These are phyloP conservation scores for Leucoagaricus sp. DNA, from an alignment of 1,284 basidiomycete genomes.

Conservation along the genomic window DNA sequence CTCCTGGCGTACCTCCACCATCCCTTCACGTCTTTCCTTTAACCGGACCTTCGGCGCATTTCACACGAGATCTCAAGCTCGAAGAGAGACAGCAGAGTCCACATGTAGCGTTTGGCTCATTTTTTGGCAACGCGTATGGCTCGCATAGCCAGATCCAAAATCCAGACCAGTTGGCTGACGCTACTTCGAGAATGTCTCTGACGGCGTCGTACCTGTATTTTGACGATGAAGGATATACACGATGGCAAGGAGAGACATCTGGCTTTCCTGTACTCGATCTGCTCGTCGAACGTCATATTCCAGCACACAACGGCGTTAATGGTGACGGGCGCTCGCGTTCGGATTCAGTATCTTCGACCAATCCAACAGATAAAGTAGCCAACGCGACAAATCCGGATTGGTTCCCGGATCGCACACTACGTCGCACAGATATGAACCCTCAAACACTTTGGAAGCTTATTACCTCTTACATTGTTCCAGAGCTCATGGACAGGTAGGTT, in stretches of 20 bases:
- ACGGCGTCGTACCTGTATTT: constrained; percentile 79
- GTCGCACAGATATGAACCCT: constrained; percentile 77
- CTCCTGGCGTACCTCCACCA: constrained; percentile 73
- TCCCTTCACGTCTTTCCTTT: constrained; percentile 74
- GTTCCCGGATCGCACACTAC: constrained; percentile 78
- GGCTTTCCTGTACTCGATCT: constrained; percentile 85
- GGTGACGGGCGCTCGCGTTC: constrained; percentile 11
- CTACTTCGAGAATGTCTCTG: constrained; percentile 59
- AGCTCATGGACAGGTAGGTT: constrained; percentile 82
- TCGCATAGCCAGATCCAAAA: constrained; percentile 23
- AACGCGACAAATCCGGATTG: constrained; percentile 48
- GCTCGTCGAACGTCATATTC: constrained; percentile 61
- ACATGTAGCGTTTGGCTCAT: constrained; percentile 40
- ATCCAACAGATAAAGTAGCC: constrained; percentile 23
- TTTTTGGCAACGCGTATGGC: constrained; percentile 36
- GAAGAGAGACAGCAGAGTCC: constrained; percentile 48
- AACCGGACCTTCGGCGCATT: constrained; percentile 77
- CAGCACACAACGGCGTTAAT: constrained; percentile 23
- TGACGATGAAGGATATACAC: constrained; percentile 79
- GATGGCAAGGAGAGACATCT: constrained; percentile 90
- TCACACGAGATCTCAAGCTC: constrained; percentile 44
- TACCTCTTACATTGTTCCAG: constrained; percentile 76
- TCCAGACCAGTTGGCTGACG: constrained; percentile 53
- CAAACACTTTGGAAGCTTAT: constrained; percentile 75
- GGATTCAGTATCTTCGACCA: constrained; percentile 17